A percentile compares a stretch with the other conserved stretches of the same genome.
Evolutionary conservation across 306 rosid genomes (phyloP).

Genomic region (Mimosa bimucronata): DNA sequence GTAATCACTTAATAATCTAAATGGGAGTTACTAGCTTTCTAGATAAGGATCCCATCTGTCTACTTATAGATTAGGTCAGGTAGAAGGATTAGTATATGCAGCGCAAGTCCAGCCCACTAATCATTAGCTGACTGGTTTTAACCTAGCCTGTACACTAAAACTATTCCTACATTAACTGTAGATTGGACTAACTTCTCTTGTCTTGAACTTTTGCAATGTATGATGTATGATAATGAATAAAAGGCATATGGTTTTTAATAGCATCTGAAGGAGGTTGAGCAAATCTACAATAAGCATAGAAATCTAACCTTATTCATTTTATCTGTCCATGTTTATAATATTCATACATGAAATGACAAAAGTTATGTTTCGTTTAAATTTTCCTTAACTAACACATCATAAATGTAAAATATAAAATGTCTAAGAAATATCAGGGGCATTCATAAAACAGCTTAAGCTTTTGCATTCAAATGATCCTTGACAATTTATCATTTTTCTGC

Average conservation of each 20-base stretch:
- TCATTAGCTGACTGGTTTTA: not conserved
- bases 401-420: not conserved
- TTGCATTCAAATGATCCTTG: not conserved
- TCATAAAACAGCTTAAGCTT: not conserved
- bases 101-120: not conserved
- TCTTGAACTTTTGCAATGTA: no score
- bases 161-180: no score
- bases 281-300: no score
- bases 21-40: not conserved
- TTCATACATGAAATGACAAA: not conserved
- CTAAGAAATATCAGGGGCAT: not conserved
- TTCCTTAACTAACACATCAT: not conserved
- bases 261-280: no score
- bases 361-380: not conserved
- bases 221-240: no score
- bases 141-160: no score
- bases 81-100: not conserved
- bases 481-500: not conserved
- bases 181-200: no score
- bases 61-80: not conserved
- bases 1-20: not conserved
- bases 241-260: no score
- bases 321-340: not conserved
- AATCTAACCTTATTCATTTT: not conserved
- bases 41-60: not conserved